Base-by-base conservation (phyloP, 345 rosid genomes). In the Pugionium cornutum region DNA sequence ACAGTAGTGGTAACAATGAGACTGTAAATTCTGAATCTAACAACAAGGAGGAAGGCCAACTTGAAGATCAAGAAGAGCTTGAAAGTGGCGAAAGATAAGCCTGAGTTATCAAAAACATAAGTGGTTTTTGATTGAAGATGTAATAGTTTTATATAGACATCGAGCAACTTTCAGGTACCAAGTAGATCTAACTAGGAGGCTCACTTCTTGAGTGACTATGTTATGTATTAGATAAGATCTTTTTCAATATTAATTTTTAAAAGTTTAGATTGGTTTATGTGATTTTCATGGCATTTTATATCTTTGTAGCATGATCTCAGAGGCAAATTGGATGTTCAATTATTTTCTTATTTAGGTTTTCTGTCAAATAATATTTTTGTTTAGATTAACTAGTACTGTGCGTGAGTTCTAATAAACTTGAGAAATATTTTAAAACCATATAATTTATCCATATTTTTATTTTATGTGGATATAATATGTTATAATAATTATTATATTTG, bases 51-150 rank as follows among this genome's bases (percentile, higher is more conserved):
- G 91, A 87, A 74, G 70, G 85, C 45, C 89, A 77, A 33, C 65
- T 88, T 58, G 99, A 94, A 68, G 99, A 94, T 77, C 92, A 85
- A 72, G 99, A 94, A 63, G 99, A 94, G 71, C 86, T 85, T 5
- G 99, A 88, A 37, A 85, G 86, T 2, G 78, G 82, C 9, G 97
- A 90, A 37, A 54, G 52, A 61, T 64, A 6, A 40, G 66, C 50
- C 52, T 4, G 11, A 26, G 37, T 50, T 33, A 41, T 33, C 7
- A 27, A 9, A 48, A 32, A 27, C 18, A 39, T 26, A 5, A 55
- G 9, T 11, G 10, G 46, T 8, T 47, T 62, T 55, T 70, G 9
- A 18, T 37, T 62, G 57, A 70, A 54, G 51, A 32, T 63, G 62
- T 9, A 34, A 11, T 59, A 7, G 74, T 18, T 47, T 26, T 62